Percentiles rank a stretch among this genome's conserved stretches.
phyloP scores from a whole-genome alignment of 2,329 filamentous ascomycete genomes.

The Volutella citrinella region DNA sequence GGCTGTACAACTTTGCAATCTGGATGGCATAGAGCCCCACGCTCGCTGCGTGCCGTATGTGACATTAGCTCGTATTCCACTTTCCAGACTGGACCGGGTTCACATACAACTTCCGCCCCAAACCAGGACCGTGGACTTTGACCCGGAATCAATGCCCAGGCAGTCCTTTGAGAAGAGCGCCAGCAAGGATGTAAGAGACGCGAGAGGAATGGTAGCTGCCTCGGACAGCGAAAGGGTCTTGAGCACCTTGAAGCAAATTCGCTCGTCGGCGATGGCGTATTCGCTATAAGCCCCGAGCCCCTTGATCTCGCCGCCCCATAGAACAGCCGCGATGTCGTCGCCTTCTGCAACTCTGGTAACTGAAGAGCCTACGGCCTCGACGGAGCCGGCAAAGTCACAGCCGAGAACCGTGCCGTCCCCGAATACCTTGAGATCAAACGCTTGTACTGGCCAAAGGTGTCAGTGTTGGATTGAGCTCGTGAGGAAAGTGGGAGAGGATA shows the following conservation, averaged over 20 bases:
- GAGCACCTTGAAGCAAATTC: slow-evolving; percentile 39
- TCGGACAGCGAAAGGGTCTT: slow-evolving; percentile 23
- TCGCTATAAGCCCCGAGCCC: slow-evolving; percentile 37
- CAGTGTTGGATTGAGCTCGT: background rate
- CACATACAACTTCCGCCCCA: slow-evolving; percentile 43
- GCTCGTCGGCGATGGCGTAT: slow-evolving; percentile 38
- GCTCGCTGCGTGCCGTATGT: slow-evolving; percentile 26
- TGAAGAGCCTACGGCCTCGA: slow-evolving; percentile 28
- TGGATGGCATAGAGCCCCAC: slow-evolving; percentile 37
- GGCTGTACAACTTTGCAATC: slow-evolving; percentile 28
- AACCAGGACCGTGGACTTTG: slow-evolving; percentile 30
- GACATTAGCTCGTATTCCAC: background rate
- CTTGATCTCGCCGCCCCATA: slow-evolving; percentile 27
- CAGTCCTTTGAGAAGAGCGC: slow-evolving; percentile 37
- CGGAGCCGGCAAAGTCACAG: slow-evolving; percentile 35
- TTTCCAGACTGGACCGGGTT: background rate
- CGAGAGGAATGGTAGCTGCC: slow-evolving; percentile 38
- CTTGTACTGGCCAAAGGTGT: slow-evolving; percentile 22
- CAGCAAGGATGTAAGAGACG: slow-evolving; percentile 36
- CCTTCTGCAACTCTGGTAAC: slow-evolving; percentile 18
- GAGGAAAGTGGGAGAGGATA: too few relatives aligned
- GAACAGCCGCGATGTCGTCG: slow-evolving; percentile 21
- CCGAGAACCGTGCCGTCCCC: slow-evolving; percentile 35
- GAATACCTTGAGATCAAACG: slow-evolving; percentile 34
- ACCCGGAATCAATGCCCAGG: slow-evolving; percentile 28